Evolutionary conservation across 2,329 filamentous ascomycete genomes (phyloP), one percentile per base, ranked within the genome.

Genomic region (Cladorrhinum sp.): DNA sequence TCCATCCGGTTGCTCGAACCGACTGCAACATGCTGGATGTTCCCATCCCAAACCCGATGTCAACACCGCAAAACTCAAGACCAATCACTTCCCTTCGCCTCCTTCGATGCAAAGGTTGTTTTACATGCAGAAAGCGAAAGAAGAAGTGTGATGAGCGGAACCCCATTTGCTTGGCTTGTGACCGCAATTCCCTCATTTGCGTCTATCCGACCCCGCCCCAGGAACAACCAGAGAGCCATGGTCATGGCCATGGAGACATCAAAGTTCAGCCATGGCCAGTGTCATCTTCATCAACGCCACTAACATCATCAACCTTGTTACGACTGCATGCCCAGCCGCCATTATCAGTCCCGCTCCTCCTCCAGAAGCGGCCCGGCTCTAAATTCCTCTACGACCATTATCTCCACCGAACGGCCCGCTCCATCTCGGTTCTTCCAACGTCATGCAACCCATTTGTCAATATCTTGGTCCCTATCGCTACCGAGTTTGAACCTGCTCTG

Each of bases 61-160:
- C 14, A 10, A 12, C 12, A 9, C 33, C 8, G 12, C 33, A 16
- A 16, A 36, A 12, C 12, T 36, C 33, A 16, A 36, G 12, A 36
- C 33, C 33, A 10, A 9, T 16, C 12, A 36, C 33, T 36, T 36
- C 24, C 6, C 30, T 30, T 12, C 50, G 50, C 26, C 50, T 5
- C 14, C 20, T 20, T 0, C 26, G 24, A 33, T 53, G 50, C 30
- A 53, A 26, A 3, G 24, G 12, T 10, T 53, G 24, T 20, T 20
- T 33, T n/a, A 30, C 50, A 18, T 53, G 10, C 24, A n/a, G 24
- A 10, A 26, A 30, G 14, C 24, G 50, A n/a, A 53, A 53, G 18
- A 53, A 53, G 16, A 26, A 52, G 14, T 53, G 24, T 23, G 50
- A 53, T 53, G 50, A 53, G 16, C 50, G 26, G 14, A 53, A 53